phyloP scores from a whole-genome alignment of 345 rosid genomes.

The Sonneratia caseolaris region DNA sequence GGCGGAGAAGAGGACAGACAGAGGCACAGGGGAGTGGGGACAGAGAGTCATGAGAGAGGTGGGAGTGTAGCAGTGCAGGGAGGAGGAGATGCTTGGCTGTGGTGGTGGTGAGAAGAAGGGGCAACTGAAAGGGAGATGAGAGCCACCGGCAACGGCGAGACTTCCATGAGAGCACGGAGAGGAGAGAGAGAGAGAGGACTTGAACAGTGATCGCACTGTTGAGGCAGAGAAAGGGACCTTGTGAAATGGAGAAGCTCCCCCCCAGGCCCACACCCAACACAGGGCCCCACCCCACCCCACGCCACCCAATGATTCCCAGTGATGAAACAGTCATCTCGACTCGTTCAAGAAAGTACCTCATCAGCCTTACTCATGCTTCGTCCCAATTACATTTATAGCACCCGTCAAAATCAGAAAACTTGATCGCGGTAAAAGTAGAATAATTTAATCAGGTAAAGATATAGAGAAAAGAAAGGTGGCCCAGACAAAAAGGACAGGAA shows the following conservation, averaged over 20 bases:
- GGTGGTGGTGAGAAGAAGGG: not conserved
- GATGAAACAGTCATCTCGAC: no score
- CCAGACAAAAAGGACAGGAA: no score
- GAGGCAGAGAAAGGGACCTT: constrained; percentile 4
- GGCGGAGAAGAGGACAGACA: not conserved
- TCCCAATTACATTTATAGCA: no score
- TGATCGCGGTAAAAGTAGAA: no score
- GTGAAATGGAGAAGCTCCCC: not conserved
- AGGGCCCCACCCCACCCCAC: no score
- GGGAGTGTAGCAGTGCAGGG: constrained; percentile 1
- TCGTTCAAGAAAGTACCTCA: no score
- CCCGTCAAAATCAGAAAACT: no score
- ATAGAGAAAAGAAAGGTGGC: no score
- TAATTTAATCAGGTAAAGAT: no score
- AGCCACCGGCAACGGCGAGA: constrained; percentile 14
- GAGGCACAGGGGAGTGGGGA: constrained; percentile 21
- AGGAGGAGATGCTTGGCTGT: not conserved
- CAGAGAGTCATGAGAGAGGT: constrained; percentile 15
- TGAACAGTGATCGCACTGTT: not conserved
- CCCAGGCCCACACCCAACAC: no score
- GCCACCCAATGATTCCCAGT: no score
- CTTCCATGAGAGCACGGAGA: constrained; percentile 6
- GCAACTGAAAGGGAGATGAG: not conserved
- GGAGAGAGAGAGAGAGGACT: not conserved
- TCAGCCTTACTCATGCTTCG: no score